Conservation (phyloP, 495 filamentous ascomycete species). For the Neurospora africana region DNA sequence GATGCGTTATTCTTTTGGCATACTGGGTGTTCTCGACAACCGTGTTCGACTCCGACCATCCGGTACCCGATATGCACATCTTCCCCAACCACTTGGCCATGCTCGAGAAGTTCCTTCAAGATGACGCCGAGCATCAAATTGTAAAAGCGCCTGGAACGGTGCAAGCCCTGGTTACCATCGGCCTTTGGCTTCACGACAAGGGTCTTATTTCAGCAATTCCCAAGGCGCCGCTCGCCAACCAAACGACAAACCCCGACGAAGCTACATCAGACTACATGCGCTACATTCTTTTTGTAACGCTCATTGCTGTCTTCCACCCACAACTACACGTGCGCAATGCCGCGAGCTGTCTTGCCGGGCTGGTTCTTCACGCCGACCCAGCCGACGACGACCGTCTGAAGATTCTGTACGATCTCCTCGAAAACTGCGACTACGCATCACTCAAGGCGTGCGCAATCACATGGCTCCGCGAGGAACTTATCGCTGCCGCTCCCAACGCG, state of each 20-base stretch:
- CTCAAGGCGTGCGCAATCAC: conserved; percentile 72
- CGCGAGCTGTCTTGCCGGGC: conserved; percentile 62
- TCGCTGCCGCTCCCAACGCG: conserved; percentile 30
- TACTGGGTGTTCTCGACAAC: conserved; percentile 43
- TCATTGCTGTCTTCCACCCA: conserved; percentile 59
- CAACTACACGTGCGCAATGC: conserved; percentile 57
- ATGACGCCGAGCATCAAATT: conserved; percentile 29
- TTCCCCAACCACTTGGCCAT: conserved; percentile 56
- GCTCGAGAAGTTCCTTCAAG: conserved; percentile 48
- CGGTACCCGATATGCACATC: conserved; percentile 38
- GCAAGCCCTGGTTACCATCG: conserved; percentile 40
- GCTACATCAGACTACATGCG: conserved; percentile 35
- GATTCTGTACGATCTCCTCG: conserved; percentile 70
- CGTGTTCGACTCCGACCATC: conserved; percentile 39
- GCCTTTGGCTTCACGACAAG: conserved; percentile 38
- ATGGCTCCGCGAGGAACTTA: conserved; percentile 81
- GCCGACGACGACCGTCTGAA: conserved; percentile 56
- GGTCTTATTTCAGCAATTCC: conserved; percentile 16
- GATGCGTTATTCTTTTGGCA: conserved; percentile 53
- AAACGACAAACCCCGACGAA: conserved; percentile 10
- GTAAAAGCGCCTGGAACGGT: conserved; percentile 25
- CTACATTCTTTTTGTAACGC: conserved; percentile 50
- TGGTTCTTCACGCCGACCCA: conserved; percentile 67
- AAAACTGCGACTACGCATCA: conserved; percentile 66
- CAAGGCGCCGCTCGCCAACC: conserved; percentile 8